These are phyloP conservation scores for Brachypodium distachyon DNA, from an alignment of 202 grass and related monocot species.

Conservation along the genomic window DNA sequence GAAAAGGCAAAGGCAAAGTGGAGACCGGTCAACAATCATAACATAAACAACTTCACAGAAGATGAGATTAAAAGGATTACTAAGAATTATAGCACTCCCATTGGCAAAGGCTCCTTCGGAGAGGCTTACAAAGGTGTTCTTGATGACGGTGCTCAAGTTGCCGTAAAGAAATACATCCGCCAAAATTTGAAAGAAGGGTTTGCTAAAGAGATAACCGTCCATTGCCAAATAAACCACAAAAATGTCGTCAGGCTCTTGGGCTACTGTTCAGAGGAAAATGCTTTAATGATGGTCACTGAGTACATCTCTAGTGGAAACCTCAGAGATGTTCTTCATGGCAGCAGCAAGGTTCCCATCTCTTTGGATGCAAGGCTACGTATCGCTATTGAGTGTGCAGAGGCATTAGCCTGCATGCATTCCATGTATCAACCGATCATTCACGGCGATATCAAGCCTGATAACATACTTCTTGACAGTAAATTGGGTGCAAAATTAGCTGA, in stretches of 20 bases:
- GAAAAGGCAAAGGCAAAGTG: no score
- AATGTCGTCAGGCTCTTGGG: neutral
- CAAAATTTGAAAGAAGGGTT: neutral
- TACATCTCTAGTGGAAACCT: neutral
- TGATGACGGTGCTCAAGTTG: neutral
- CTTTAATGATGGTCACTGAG: neutral
- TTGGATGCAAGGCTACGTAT: neutral
- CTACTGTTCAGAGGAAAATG: neutral
- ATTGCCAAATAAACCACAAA: neutral
- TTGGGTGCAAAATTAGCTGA: conserved; percentile 43
- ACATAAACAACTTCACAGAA: neutral
- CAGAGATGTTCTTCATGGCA: neutral
- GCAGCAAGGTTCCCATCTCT: neutral
- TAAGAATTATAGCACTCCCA: neutral
- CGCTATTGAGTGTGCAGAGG: neutral
- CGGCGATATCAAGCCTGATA: neutral
- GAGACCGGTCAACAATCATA: no score
- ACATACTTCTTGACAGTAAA: conserved; percentile 28
- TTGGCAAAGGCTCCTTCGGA: neutral
- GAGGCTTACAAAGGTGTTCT: neutral
- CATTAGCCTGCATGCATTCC: neutral
- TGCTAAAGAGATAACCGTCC: neutral
- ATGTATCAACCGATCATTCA: neutral
- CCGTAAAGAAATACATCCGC: neutral
- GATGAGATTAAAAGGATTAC: neutral